Conservation (phyloP, 1,284 basidiomycete species). For the Irpex sp. region DNA sequence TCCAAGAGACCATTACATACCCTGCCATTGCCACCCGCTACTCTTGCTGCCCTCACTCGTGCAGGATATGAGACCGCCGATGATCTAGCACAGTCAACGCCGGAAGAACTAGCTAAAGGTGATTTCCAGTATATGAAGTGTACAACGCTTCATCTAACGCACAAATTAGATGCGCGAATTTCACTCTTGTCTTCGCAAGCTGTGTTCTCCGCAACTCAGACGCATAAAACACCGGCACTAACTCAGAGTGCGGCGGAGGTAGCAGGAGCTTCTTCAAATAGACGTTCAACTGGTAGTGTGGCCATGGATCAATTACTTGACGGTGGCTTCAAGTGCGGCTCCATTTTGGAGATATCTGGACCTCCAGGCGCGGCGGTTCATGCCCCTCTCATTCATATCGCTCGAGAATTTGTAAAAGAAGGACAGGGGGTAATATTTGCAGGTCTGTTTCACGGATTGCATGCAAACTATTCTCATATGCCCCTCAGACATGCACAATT, state of each 20-base stretch:
- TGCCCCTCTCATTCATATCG: conserved; percentile 43
- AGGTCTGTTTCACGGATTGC: conserved; percentile 38
- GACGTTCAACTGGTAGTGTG: conserved; percentile 40
- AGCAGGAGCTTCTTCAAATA: conserved; percentile 27
- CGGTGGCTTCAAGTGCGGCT: conserved; percentile 57
- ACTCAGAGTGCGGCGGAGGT: conserved; percentile 58
- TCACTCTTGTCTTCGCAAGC: conserved; percentile 38
- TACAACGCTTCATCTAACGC: not conserved
- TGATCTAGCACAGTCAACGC: conserved; percentile 38
- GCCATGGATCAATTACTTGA: conserved; percentile 54
- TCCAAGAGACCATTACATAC: conserved; percentile 30
- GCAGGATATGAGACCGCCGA: conserved; percentile 50
- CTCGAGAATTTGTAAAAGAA: conserved; percentile 40
- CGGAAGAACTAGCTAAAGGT: conserved; percentile 45
- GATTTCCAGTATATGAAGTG: conserved; percentile 3
- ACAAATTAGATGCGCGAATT: conserved; percentile 43
- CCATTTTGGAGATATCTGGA: conserved; percentile 68
- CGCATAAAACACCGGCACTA: conserved; percentile 30
- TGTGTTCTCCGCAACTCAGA: conserved; percentile 39
- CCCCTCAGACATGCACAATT: conserved; percentile 62
- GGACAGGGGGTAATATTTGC: conserved; percentile 55
- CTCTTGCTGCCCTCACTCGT: conserved; percentile 38
- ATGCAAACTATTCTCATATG: conserved; percentile 6
- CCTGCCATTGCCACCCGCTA: conserved; percentile 33
- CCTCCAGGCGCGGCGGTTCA: conserved; percentile 62